phyloP scores from a whole-genome alignment of 257 asterid species.

The Plantago major region DNA sequence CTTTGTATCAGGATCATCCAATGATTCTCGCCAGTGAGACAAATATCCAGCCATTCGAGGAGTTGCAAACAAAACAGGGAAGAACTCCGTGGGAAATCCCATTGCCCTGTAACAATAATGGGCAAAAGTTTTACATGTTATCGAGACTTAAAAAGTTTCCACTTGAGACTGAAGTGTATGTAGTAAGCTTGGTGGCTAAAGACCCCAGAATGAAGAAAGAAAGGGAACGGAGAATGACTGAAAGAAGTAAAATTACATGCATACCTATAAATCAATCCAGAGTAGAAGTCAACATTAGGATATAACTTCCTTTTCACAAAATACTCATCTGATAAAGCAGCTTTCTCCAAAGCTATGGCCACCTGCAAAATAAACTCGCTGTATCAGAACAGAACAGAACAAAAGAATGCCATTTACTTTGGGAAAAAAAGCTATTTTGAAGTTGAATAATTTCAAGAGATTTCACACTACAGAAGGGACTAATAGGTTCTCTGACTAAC shows the following conservation, averaged over 20 bases:
- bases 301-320: conserved; percentile 94
- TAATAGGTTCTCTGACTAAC: no score
- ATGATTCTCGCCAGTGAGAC: conserved; percentile 97
- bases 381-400: conserved; percentile 7
- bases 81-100: conserved; percentile 98
- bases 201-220: neutral
- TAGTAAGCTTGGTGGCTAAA: neutral
- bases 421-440: neutral
- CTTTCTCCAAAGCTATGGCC: conserved; percentile 94
- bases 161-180: neutral
- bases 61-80: conserved; percentile 86
- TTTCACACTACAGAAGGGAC: no score
- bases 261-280: conserved; percentile 93
- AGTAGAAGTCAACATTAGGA: conserved; percentile 97
- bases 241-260: neutral
- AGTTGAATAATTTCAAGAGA: no score
- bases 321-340: conserved; percentile 89
- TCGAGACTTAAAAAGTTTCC: neutral
- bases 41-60: conserved; percentile 99
- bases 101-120: conserved; percentile 62
- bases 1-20: conserved; percentile 95
- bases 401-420: neutral
- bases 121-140: conserved; percentile 2
- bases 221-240: neutral
- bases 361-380: conserved; percentile 48